Evolutionary conservation across 2,329 filamentous ascomycete species (phyloP), one percentile per base, ranked within the genome.

Genomic region (Periconia macrospinosa): DNA sequence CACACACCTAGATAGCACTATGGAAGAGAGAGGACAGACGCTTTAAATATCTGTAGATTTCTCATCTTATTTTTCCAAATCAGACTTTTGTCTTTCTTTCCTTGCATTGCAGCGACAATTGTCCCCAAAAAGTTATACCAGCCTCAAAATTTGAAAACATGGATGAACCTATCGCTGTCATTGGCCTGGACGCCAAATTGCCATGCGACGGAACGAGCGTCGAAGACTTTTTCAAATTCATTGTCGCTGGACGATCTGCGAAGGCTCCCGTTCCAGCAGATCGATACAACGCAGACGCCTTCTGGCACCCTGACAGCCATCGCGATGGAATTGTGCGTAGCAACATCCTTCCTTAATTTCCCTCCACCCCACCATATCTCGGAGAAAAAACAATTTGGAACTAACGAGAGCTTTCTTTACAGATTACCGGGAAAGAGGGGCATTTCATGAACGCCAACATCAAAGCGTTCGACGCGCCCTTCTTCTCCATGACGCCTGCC

Each of bases 401-500:
- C 30, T 51, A 14, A 41, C 18, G n/a, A 13, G 37, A 27, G 23
- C 23, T 27, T 27, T 8, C 18, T 23, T 11, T 19, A 15, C 23
- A 53, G 56, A 42, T 55, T 1, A 53, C 50, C 14, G 45, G 23
- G 23, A 27, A 27, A 27, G 69, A 17, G 2, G 51, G 46, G 6
- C 50, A 50, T 15, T 54, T 50, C 30, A 19, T 50, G 1, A 61
- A 27, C 10, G 46, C 43, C 23, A 47, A 60, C 19, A 6, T 35
- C 14, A 37, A 44, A 13, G 33, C 41, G 14, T 59, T 60, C 41
- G 58, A 60, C 33, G 50, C 53, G 2, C 18, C 41, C 2, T 60
- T 60, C 49, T 59, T 60, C 48, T 47, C 41, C 35, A 54, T 55
- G n/a, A 44, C 45, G n/a, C 47, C 42, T 6, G 23, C 40, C 19